Percentiles rank a stretch among this genome's conserved stretches.
phyloP scores from a whole-genome alignment of 306 rosid genomes.

The Parietaria judaica region DNA sequence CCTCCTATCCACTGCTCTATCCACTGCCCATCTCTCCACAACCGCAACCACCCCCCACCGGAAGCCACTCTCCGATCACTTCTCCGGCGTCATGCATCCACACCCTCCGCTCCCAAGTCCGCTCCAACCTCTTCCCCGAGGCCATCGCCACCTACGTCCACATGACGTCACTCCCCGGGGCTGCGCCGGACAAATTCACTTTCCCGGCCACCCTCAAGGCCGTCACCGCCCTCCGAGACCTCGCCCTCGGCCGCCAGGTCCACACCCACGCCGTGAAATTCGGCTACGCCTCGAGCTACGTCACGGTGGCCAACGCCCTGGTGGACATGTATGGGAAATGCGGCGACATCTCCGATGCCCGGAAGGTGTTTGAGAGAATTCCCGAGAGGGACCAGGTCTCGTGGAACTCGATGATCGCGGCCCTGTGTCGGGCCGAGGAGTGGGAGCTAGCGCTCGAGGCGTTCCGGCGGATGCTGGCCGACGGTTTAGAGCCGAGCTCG shows the following conservation, averaged over 20 bases:
- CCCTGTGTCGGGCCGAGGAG: constrained; percentile 48
- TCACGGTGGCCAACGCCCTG: constrained; percentile 57
- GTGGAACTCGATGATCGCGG: constrained; percentile 69
- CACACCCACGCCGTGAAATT: constrained; percentile 60
- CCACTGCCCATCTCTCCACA: neutral
- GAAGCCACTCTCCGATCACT: neutral
- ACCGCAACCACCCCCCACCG: neutral
- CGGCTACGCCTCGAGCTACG: constrained; percentile 34
- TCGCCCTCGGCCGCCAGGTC: constrained; percentile 44
- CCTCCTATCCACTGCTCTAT: neutral
- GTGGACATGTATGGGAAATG: constrained; percentile 65
- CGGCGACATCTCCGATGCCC: constrained; percentile 41
- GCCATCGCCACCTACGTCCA: constrained; percentile 50
- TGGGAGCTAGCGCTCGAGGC: constrained; percentile 57
- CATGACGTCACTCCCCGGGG: constrained; percentile 28
- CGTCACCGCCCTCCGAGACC: constrained; percentile 40
- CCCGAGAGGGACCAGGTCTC: constrained; percentile 58
- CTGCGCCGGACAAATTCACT: constrained; percentile 57
- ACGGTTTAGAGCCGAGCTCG: constrained; percentile 49
- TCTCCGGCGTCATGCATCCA: constrained; percentile 40
- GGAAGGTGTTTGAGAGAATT: constrained; percentile 50
- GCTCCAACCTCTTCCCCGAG: constrained; percentile 37
- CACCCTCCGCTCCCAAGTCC: constrained; percentile 46
- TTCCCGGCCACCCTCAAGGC: constrained; percentile 78
- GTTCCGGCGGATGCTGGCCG: constrained; percentile 46